Percentiles rank a stretch among this genome's conserved stretches.
phyloP scores from a whole-genome alignment of 441 rosid genomes.

The Isatis lusitanica region DNA sequence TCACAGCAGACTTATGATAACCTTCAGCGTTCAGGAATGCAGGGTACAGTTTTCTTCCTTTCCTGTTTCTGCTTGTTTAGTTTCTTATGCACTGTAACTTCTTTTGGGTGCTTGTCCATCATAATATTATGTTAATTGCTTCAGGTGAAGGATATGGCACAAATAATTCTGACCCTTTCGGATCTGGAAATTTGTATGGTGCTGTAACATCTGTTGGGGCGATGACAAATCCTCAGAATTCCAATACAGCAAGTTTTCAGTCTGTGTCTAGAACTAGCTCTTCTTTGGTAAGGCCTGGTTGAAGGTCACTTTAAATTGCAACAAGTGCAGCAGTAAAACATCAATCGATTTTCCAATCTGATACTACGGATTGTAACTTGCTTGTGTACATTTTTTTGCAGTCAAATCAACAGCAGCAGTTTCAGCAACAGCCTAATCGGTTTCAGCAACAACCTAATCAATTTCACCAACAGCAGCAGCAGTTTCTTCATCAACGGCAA shows the following conservation, averaged over 20 bases:
- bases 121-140: not conserved
- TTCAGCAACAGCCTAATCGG: slow-evolving; percentile 68
- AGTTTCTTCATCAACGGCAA: slow-evolving; percentile 49
- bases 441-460: slow-evolving; percentile 63
- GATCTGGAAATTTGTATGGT: slow-evolving; percentile 71
- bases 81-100: slow-evolving; percentile 14
- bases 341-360: slow-evolving; percentile 53
- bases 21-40: slow-evolving; percentile 65
- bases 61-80: not conserved
- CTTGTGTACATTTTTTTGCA: slow-evolving; percentile 44
- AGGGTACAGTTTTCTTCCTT: slow-evolving; percentile 49
- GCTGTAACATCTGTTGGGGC: slow-evolving; percentile 66
- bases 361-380: slow-evolving; percentile 55
- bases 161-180: slow-evolving; percentile 61
- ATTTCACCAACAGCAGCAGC: slow-evolving; percentile 61
- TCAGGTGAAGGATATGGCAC: slow-evolving; percentile 89
- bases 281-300: slow-evolving; percentile 55
- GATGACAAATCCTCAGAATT: slow-evolving; percentile 63
- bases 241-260: slow-evolving; percentile 57
- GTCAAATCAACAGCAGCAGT: slow-evolving; percentile 74
- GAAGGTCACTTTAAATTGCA: slow-evolving; percentile 49
- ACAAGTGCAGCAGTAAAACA: slow-evolving; percentile 51
- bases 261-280: slow-evolving; percentile 60
- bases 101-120: not conserved
- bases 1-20: slow-evolving; percentile 72